phyloP scores from a whole-genome alignment of 139 green algal genomes.

The Closterium sp. region DNA sequence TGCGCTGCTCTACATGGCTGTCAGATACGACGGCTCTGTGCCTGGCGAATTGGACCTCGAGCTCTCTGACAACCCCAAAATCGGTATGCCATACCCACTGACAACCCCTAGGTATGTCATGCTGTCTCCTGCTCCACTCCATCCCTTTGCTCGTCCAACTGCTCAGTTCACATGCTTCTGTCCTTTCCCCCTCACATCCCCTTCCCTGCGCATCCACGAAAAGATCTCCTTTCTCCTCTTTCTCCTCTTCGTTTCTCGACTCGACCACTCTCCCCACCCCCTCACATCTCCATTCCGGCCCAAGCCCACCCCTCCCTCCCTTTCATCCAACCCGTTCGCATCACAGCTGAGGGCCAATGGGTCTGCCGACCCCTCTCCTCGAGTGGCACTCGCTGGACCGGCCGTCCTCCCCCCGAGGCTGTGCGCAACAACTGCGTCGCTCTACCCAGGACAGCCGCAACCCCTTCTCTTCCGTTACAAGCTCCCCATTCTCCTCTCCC shows the following conservation, averaged over 20 bases:
- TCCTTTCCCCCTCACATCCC: not conserved
- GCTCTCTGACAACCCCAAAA: conserved; percentile 29
- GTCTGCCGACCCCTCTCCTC: not conserved
- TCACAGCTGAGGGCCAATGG: not conserved
- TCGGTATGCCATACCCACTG: not conserved
- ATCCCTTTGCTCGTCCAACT: too few relatives aligned
- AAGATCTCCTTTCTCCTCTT: too few relatives aligned
- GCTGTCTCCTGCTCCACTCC: not conserved
- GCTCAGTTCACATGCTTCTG: not conserved
- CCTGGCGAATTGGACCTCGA: conserved; percentile 24
- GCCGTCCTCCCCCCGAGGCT: too few relatives aligned
- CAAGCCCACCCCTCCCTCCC: too few relatives aligned
- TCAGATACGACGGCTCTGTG: conserved; percentile 26
- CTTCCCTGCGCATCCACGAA: not conserved
- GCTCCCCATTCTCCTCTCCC: not conserved
- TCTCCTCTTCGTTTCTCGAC: too few relatives aligned
- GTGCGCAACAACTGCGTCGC: too few relatives aligned
- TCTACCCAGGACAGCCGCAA: too few relatives aligned
- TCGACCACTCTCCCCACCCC: too few relatives aligned
- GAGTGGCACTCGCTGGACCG: not conserved
- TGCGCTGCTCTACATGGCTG: conserved; percentile 46
- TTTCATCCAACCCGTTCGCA: too few relatives aligned
- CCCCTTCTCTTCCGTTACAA: too few relatives aligned
- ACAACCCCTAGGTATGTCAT: too few relatives aligned
- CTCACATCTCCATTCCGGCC: too few relatives aligned